Base-by-base conservation (phyloP, 495 filamentous ascomycete species). In the Penicillium riverlandense region DNA sequence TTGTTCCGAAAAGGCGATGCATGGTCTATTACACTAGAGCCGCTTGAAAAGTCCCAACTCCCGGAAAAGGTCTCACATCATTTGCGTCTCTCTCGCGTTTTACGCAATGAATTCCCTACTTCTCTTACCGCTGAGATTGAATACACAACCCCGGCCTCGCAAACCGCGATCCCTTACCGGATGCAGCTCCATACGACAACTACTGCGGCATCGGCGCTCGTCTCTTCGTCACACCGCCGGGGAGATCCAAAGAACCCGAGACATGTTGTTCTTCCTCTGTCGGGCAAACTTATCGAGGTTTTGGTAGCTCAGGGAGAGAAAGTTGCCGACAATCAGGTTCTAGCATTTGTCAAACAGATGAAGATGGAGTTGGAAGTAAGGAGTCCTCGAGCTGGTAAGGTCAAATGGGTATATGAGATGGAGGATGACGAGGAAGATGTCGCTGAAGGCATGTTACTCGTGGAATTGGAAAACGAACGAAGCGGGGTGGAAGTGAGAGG, bases 311-410 rank as follows among this genome's bases (percentile, higher is more conserved):
- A 72, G 11, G 78, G 78, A 0, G 76, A 83, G 43, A 40, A 57
- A 27, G 58, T 83, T 0, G 65, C 54, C 8, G 61, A 73, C 35
- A 69, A 75, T 28, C 74, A 82, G 48, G 72, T 77, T 0, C 59
- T 83, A n/a, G 77, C 75, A 28, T 76, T 82, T 22, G 68, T 83
- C 27, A 73, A 77, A 53, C 79, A 83, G 61, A 83, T 83, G 78
- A 82, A 83, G 62, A 82, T 82, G 79, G 78, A 83, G 55, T 55
- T 82, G 11, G 79, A 82, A 55, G 67, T 83, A 6, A 53, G 79
- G 16, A 69, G 69, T 43, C 66, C 62, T 7, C 67, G 63, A 35
- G 63, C 62, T 14, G 78, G 79, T 6, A 58, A 48, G 10, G 70
- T 79, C 2, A 59, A 55, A 27, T 83, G 79, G 79, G 70, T 77